A percentile compares a stretch with the other conserved stretches of the same genome.
phyloP scores from a whole-genome alignment of 1,284 basidiomycete genomes.

The Ceratobasidium sp. region DNA sequence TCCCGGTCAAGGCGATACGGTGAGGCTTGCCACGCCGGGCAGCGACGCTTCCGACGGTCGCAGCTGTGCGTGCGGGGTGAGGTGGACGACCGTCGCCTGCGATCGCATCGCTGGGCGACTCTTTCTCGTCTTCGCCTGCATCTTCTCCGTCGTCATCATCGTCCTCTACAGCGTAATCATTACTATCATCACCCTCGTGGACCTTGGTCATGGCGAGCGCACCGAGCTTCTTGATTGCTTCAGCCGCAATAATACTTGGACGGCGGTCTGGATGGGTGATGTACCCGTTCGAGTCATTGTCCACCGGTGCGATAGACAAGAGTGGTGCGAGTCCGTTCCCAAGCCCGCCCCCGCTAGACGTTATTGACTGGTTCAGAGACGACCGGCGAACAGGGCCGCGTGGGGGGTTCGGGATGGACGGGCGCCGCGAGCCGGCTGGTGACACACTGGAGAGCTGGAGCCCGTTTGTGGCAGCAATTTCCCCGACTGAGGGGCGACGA shows the following conservation, averaged over 20 bases:
- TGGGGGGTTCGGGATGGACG: constrained; percentile 1
- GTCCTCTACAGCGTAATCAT: constrained; percentile 40
- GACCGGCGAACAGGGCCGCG: constrained; percentile 20
- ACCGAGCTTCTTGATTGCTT: constrained; percentile 43
- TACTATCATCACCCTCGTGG: constrained; percentile 46
- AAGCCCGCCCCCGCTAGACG: constrained; percentile 3
- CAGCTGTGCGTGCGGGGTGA: neutral
- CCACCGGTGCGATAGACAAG: neutral
- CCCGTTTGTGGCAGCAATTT: constrained; percentile 13
- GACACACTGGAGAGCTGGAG: constrained; percentile 24
- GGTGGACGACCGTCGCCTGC: constrained; percentile 46
- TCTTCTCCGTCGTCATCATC: constrained; percentile 50
- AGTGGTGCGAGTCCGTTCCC: constrained; percentile 16
- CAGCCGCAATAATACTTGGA: constrained; percentile 38
- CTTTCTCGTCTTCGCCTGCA: constrained; percentile 51
- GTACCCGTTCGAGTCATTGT: constrained; percentile 26
- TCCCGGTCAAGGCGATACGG: constrained; percentile 65
- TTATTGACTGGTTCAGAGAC: constrained; percentile 33
- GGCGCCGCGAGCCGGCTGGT: constrained; percentile 24
- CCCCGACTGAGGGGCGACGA: constrained; percentile 22
- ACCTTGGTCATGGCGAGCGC: constrained; percentile 38
- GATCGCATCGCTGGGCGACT: constrained; percentile 39
- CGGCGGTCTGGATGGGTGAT: constrained; percentile 21
- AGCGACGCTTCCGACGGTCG: constrained; percentile 14
- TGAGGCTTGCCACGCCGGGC: constrained; percentile 54